Evolutionary conservation across 2,329 filamentous ascomycete genomes (phyloP), one percentile per base, ranked within the genome.

Genomic region (Biscogniauxia sp.): DNA sequence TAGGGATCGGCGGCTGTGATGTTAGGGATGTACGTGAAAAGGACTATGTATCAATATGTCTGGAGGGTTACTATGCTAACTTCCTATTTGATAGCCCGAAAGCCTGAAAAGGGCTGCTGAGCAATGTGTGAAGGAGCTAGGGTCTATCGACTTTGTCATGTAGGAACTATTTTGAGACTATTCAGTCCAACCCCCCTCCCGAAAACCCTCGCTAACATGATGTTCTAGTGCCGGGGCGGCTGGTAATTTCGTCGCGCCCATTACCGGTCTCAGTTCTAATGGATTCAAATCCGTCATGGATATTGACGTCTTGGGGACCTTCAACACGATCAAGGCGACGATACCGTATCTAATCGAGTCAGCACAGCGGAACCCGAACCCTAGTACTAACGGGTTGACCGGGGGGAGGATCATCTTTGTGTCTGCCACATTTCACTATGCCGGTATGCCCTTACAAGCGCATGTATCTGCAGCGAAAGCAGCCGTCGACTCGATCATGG

Each of bases 241-340:
- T 19, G 95, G 95, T 61, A 99, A 99, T 77, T 99, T 98, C 76
- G 83, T 99, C 20, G 90, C 92, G 0, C 90, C 94, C 4, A 89
- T 98, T 62, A 84, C 89, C 50, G 89, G 89, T 64, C 84, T 98
- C 55, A 92, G 87, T 50, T 78, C 90, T 61, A 98, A 98, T 73
- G 95, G 92, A 3, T 96, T 99, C 86, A 96, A 93, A 76, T 83
- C 91, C 0, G 95, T 99, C 66, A 94, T 98, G 70, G 95, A 98
- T 63, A 99, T 99, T 71, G 95, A 98, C 74, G 89, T 97, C 2
- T 77, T 98, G 41, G 95, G 95, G 32, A 96, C 91, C 17, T 99
- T 91, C 79, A 96, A 98, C 79, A 97, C 93, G 2, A 83, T 97
- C 72, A 98, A 98, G 78, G 93, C 94, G 3, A 95, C 92, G 0